Evolutionary conservation across 805 yeast species (phyloP), one percentile per base, ranked within the genome.

Genomic region (Yamadazyma philogaea): DNA sequence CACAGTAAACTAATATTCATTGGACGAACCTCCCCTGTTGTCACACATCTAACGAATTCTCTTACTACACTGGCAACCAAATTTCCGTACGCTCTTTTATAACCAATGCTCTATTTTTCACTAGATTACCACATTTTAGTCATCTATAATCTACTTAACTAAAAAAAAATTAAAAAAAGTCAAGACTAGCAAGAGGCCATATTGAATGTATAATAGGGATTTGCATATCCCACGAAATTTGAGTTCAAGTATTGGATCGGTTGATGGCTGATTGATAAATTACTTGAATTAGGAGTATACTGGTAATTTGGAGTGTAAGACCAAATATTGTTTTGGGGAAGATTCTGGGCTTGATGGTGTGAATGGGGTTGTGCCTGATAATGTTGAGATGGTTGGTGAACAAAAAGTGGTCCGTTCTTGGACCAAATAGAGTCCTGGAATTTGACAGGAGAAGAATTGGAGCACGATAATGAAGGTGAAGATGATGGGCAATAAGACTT

Each of bases 121-220:
- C 14, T 30, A 30, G 16, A 6, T 11, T 30, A 8, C 28, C 14
- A 15, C 33, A 30, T n/a, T 33, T 19, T 33, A 16, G 3, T 12
- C 28, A 31, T 35, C 28, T 39, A 33, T 33, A 32, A 37, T 33
- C 30, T 32, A 40, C 30, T 28, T 27, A 35, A 35, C 30, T 37
- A 47, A 42, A 47, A 46, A 43, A 45, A 45, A 42, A 38, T 30
- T n/a, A n/a, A n/a, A 22, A 35, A 46, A 46, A 46, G 34, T 34
- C 22, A 35, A 31, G 34, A 24, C 17, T 42, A 51, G 43, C 54
- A 61, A 21, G 61, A 52, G 31, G 68, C 61, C 58, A 61, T 53
- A 48, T 55, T 60, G 42, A 61, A 64, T 40, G 55, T 55, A 51
- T 65, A 65, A 48, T 64, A 68, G 15, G 71, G 69, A 47, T 66